Conservation (phyloP, 352 stramenopile species). For the Phytophthora brassicae region DNA sequence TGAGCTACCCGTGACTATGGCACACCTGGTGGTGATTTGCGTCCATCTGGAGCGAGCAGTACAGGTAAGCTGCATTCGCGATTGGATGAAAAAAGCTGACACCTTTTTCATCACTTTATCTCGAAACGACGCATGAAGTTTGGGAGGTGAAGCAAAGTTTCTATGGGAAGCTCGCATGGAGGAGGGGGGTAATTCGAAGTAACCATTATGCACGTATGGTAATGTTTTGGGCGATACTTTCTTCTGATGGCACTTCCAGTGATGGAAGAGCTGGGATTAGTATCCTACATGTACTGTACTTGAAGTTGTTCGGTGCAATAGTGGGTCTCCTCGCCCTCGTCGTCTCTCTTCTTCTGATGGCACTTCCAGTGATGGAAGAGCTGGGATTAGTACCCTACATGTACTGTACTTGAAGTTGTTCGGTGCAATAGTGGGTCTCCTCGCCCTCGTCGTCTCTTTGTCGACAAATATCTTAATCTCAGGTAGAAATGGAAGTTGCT, state of each 20-base stretch:
- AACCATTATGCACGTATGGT: no score
- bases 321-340: neutral
- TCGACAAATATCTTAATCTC: neutral
- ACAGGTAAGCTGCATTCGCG: no score
- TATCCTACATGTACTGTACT: no score
- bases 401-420: neutral
- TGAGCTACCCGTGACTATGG: constrained; percentile 16
- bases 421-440: neutral
- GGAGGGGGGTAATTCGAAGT: no score
- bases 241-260: no score
- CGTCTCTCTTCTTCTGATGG: neutral
- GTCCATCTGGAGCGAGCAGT: neutral
- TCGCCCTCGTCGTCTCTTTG: neutral
- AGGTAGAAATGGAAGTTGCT: no score
- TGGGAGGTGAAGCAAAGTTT: neutral
- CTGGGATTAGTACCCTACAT: neutral
- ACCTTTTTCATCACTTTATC: no score
- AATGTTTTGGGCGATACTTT: no score
- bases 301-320: neutral
- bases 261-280: neutral
- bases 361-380: neutral
- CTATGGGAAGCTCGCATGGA: no score
- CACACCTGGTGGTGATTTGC: constrained; percentile 23
- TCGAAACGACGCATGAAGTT: neutral
- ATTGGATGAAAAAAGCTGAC: no score